A percentile compares a stretch with the other conserved stretches of the same genome.
Evolutionary conservation across 345 rosid genomes (phyloP).

Genomic region (Cardamine occulta): DNA sequence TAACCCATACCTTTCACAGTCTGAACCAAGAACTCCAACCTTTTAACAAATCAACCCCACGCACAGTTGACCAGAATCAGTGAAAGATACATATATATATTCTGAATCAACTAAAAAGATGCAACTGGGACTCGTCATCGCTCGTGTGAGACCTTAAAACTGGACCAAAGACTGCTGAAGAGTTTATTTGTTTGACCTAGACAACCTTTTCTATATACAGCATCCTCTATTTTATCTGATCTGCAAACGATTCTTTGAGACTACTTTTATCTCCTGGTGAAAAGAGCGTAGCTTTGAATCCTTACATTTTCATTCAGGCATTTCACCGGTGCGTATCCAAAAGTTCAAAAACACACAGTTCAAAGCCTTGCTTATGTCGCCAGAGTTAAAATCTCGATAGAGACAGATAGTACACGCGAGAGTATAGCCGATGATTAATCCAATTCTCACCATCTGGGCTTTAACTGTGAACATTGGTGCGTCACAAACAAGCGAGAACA

Average conservation of each 20-base stretch:
- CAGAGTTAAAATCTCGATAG: too few species aligned
- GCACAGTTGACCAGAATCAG: neutral
- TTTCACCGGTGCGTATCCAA: neutral
- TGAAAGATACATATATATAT: neutral
- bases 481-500: neutral
- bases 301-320: constrained; percentile 9
- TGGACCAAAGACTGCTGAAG: neutral
- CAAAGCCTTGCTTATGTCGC: too few species aligned
- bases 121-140: neutral
- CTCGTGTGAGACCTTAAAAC: neutral
- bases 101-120: neutral
- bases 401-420: neutral
- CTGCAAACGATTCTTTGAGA: neutral
- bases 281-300: neutral
- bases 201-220: neutral
- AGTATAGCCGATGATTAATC: neutral
- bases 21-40: neutral
- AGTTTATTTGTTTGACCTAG: neutral
- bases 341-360: neutral
- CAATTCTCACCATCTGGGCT: neutral
- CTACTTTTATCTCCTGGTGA: neutral
- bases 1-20: constrained; percentile 7
- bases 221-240: neutral
- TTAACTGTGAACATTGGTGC: neutral
- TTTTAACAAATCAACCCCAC: neutral